Evolutionary conservation across 2,329 filamentous ascomycete genomes (phyloP), one percentile per base, ranked within the genome.

Genomic region (Paraphoma sp.): DNA sequence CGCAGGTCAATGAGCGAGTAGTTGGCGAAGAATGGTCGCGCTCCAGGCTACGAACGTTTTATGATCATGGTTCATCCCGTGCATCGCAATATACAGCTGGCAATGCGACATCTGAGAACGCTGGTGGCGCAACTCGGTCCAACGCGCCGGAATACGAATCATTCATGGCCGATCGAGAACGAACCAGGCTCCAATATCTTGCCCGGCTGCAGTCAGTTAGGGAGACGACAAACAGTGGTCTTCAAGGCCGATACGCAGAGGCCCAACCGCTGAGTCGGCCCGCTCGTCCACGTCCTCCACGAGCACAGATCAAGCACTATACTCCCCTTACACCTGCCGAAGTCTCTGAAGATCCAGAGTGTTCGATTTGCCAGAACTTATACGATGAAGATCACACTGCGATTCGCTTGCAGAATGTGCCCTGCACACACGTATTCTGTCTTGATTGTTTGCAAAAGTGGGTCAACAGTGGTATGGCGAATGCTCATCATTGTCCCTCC

Each of bases 351-450:
- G 49, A 53, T 36, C n/a, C 30, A 8, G 49, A 49, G 11, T 56
- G 49, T 45, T 31, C 54, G 9, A 56, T 53, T 0, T 53, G 41
- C 18, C 45, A 53, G 11, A 31, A 36, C 1, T 5, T n/a, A 14
- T 56, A 56, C 41, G 41, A 53, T 14, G 29, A 46, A 3, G 40
- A 44, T 11, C 54, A 56, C 33, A 16, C 29, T 7, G 54, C 54
- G 33, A 40, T 56, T 23, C 28, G 38, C 11, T 16, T 53, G n/a
- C 40, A 41, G 14, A 31, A 45, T 1, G 51, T 48, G 17, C 5
- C 16, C 9, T 56, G 49, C 45, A 28, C 17, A n/a, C 54, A 56
- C 17, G 14, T 56, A 6, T 56, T 53, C 23, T 40, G 54, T 8
- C 41, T 12, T n/a, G 12, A 17, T 11, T 56, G 49, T 31, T 44